Evolutionary conservation across 2,329 filamentous ascomycete genomes (phyloP).

Genomic region (Cladosporium sp.): DNA sequence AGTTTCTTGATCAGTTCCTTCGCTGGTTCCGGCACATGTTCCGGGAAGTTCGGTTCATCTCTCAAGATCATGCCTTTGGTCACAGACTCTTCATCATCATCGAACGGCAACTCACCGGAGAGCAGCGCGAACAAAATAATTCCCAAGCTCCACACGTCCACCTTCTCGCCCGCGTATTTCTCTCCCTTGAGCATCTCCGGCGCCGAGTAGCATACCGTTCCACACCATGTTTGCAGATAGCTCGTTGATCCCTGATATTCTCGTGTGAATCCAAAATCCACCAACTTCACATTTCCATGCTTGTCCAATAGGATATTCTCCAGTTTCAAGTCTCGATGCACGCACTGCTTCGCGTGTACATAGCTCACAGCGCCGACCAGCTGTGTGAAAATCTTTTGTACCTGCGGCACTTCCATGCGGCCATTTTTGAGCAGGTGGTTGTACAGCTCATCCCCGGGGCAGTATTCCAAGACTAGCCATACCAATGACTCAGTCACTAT

Average conservation of each 20-base stretch:
- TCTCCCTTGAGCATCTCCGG: constrained; percentile 98
- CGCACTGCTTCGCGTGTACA: constrained; percentile 91
- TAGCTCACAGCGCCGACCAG: constrained; percentile 93
- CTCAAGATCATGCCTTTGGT: constrained; percentile 84
- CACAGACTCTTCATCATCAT: constrained; percentile 90
- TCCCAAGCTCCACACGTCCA: constrained; percentile 91
- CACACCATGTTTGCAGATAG: constrained; percentile 95
- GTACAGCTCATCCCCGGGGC: constrained; percentile 93
- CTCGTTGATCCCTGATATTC: constrained; percentile 96
- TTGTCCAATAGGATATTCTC: constrained; percentile 97
- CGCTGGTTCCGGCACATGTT: constrained; percentile 75
- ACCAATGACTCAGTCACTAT: constrained; percentile 94
- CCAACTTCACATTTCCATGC: constrained; percentile 93
- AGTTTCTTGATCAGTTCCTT: constrained; percentile 73
- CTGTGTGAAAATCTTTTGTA: constrained; percentile 94
- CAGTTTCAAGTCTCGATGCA: constrained; percentile 94
- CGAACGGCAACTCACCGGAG: constrained; percentile 86
- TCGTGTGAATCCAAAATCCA: constrained; percentile 96
- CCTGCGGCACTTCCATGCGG: constrained; percentile 78
- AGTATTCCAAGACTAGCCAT: constrained; percentile 97
- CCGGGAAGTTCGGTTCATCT: constrained; percentile 82
- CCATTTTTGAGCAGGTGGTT: constrained; percentile 90
- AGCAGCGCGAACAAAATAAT: constrained; percentile 82
- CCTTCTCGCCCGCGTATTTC: constrained; percentile 96
- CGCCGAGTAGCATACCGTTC: constrained; percentile 95